phyloP scores from a whole-genome alignment of 2,329 filamentous ascomycete genomes.

The Ophiostoma montium region DNA sequence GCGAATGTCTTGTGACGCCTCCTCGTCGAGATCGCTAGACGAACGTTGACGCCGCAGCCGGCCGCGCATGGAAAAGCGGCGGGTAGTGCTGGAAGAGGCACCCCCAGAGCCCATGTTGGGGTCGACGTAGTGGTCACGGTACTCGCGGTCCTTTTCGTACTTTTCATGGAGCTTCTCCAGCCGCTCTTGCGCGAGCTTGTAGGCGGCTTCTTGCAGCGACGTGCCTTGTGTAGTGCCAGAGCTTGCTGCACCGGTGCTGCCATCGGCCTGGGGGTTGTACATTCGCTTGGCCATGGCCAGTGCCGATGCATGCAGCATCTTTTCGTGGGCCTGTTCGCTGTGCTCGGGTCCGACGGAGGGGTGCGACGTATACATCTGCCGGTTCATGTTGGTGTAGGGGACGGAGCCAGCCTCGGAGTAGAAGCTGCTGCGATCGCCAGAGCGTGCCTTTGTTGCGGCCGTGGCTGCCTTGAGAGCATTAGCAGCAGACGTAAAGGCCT shows the following conservation, averaged over 20 bases:
- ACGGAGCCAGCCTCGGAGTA: constrained; percentile 49
- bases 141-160: constrained; percentile 45
- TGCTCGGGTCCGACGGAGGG: constrained; percentile 59
- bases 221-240: constrained; percentile 29
- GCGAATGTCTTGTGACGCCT: constrained; percentile 46
- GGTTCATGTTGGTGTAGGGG: constrained; percentile 51
- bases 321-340: constrained; percentile 58
- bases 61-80: constrained; percentile 36
- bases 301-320: constrained; percentile 66
- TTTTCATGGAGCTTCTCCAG: constrained; percentile 68
- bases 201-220: constrained; percentile 72
- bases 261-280: constrained; percentile 36
- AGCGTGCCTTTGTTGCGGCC: constrained; percentile 34
- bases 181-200: constrained; percentile 71
- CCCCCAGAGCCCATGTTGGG: constrained; percentile 22
- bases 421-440: constrained; percentile 22
- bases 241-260: constrained; percentile 7
- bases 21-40: constrained; percentile 56
- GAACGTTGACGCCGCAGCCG: constrained; percentile 45
- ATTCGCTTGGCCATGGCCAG: constrained; percentile 82
- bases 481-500: constrained; percentile 18
- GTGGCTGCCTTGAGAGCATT: constrained; percentile 51
- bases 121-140: constrained; percentile 59
- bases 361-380: constrained; percentile 63
- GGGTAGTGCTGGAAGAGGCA: constrained; percentile 16